Percentiles rank a stretch among this genome's conserved stretches.
Evolutionary conservation across 139 green algal species (phyloP).

Genomic region (Closterium sp.): DNA sequence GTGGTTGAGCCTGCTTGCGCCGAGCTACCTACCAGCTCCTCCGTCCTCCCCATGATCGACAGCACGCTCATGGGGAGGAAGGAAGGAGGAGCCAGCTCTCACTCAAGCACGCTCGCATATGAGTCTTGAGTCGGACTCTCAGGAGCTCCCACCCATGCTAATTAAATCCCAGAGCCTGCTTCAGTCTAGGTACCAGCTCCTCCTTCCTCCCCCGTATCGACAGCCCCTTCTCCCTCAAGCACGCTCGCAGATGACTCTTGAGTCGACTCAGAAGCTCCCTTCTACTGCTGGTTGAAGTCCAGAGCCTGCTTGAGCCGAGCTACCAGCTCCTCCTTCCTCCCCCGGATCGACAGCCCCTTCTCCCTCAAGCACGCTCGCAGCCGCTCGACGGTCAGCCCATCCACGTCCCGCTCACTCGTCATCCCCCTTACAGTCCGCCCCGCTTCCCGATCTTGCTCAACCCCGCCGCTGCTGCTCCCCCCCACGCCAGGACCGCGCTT

Average conservation of each 20-base stretch:
- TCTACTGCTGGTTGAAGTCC: neutral
- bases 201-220: constrained; percentile 22
- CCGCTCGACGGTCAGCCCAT: constrained; percentile 25
- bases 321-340: constrained; percentile 28
- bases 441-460: neutral
- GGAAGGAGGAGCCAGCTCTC: neutral
- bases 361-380: constrained; percentile 21
- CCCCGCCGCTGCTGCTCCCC: neutral
- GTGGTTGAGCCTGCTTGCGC: no score
- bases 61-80: no score
- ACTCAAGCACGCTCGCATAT: neutral
- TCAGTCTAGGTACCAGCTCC: neutral
- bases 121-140: constrained; percentile 1
- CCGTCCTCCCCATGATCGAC: constrained; percentile 1
- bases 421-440: neutral
- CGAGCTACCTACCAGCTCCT: no score
- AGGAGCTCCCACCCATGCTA: no score
- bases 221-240: constrained; percentile 21
- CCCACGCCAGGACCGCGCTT: neutral
- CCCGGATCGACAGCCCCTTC: constrained; percentile 5
- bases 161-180: neutral
- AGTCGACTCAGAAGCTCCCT: neutral
- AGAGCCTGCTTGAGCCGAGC: neutral
- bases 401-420: constrained; percentile 7
- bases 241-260: neutral